Conservation (phyloP, 805 yeast species). For the Kodamaea nitidulidarum region DNA sequence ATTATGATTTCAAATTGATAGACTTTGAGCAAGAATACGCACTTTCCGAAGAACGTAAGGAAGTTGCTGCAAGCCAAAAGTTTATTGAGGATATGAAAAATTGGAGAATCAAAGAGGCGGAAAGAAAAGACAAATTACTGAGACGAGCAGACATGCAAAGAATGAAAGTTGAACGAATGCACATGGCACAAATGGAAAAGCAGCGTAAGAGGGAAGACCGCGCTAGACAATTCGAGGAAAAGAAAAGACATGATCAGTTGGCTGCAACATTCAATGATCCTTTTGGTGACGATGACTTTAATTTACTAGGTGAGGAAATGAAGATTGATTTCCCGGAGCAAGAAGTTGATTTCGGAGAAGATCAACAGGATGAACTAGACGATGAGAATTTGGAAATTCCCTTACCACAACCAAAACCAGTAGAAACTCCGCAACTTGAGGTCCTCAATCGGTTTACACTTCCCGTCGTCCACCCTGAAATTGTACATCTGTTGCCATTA, state of each 20-base stretch:
- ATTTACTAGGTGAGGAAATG: slow-evolving; percentile 7
- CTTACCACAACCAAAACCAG: slow-evolving; percentile 16
- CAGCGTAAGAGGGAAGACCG: slow-evolving; percentile 7
- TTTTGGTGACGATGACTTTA: slow-evolving; percentile 11
- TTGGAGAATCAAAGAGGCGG: slow-evolving; percentile 14
- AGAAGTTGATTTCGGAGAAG: slow-evolving; percentile 6
- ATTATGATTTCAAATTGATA: slow-evolving; percentile 34
- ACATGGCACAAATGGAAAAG: slow-evolving; percentile 7
- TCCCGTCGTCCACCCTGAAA: slow-evolving; percentile 33
- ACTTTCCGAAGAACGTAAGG: slow-evolving; percentile 15
- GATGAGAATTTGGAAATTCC: slow-evolving; percentile 12
- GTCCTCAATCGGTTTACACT: slow-evolving; percentile 26
- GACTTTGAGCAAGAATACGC: slow-evolving; percentile 36
- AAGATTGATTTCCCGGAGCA: slow-evolving; percentile 4
- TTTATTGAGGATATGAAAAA: slow-evolving; percentile 13
- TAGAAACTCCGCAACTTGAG: slow-evolving; percentile 20
- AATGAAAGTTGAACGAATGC: slow-evolving; percentile 11
- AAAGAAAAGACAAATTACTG: slow-evolving; percentile 13
- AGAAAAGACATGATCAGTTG: slow-evolving; percentile 11
- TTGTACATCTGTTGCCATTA: slow-evolving; percentile 29
- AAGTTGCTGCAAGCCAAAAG: slow-evolving; percentile 12
- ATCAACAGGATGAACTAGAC: slow-evolving; percentile 7
- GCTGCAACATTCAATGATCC: slow-evolving; percentile 15
- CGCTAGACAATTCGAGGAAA: slow-evolving; percentile 12
- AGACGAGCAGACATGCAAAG: slow-evolving; percentile 6